A percentile compares a stretch with the other conserved stretches of the same genome.
phyloP scores from a whole-genome alignment of 306 rosid genomes.

The Cotoneaster glaucophyllus region DNA sequence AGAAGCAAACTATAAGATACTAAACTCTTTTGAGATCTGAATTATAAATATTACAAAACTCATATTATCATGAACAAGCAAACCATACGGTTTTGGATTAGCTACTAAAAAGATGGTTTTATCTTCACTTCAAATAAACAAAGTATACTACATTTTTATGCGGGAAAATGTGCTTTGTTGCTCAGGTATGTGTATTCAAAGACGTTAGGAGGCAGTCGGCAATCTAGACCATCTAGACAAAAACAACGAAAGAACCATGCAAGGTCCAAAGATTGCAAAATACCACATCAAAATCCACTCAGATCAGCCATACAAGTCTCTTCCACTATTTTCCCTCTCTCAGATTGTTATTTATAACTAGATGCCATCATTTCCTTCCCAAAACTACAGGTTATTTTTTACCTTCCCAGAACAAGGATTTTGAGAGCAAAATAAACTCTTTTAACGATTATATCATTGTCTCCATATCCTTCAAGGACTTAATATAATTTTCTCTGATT shows the following conservation, averaged over 20 bases:
- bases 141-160: neutral
- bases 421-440: neutral
- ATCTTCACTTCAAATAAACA: neutral
- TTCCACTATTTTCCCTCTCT: neutral
- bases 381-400: neutral
- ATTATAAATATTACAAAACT: neutral
- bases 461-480: neutral
- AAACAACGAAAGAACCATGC: neutral
- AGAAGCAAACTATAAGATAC: slow-evolving; percentile 11
- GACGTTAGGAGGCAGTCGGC: neutral
- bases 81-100: too few relatives aligned
- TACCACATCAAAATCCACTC: neutral
- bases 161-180: neutral
- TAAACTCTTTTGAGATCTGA: neutral
- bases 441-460: neutral
- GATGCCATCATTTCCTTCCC: neutral
- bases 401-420: neutral
- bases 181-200: neutral
- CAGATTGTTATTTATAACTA: neutral
- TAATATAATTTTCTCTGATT: neutral
- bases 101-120: neutral
- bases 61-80: neutral
- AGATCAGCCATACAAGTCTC: neutral
- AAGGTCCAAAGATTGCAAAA: neutral
- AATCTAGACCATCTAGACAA: neutral